Evolutionary conservation across 1,284 basidiomycete species (phyloP).

Genomic region (Inonotus hispidus): DNA sequence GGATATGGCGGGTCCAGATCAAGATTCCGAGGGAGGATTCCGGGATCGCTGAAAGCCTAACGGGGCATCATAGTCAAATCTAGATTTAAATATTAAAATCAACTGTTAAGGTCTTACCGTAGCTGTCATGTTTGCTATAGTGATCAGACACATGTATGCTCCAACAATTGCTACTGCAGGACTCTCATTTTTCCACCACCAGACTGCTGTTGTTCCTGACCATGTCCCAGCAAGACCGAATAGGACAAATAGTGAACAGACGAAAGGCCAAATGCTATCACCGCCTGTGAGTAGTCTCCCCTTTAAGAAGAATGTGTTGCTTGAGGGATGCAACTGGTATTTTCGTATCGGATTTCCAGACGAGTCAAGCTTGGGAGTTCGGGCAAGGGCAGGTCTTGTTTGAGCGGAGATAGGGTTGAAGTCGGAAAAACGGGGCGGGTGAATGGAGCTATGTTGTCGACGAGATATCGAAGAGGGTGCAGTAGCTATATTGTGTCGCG

Average conservation of each 20-base stretch:
- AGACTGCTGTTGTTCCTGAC: slow-evolving; percentile 81
- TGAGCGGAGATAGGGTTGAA: slow-evolving; percentile 14
- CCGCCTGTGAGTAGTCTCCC: slow-evolving; percentile 80
- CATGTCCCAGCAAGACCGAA: slow-evolving; percentile 69
- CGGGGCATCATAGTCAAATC: slow-evolving; percentile 18
- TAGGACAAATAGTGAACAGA: slow-evolving; percentile 56
- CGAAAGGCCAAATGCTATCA: slow-evolving; percentile 75
- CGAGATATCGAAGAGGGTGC: neutral
- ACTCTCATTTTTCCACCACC: slow-evolving; percentile 78
- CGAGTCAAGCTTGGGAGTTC: slow-evolving; percentile 9
- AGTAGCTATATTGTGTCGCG: neutral
- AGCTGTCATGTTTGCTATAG: slow-evolving; percentile 70
- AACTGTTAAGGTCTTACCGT: slow-evolving; percentile 46
- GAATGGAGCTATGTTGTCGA: slow-evolving; percentile 1
- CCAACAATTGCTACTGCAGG: slow-evolving; percentile 72
- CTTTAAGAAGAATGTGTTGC: slow-evolving; percentile 68
- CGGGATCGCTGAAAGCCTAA: slow-evolving; percentile 80
- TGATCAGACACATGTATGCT: slow-evolving; percentile 72
- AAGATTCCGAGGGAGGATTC: slow-evolving; percentile 80
- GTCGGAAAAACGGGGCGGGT: slow-evolving; percentile 3
- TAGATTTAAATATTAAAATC: neutral
- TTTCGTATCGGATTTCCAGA: slow-evolving; percentile 42
- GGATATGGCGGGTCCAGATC: slow-evolving; percentile 81
- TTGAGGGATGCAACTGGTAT: slow-evolving; percentile 60
- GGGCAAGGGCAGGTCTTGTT: neutral